Conservation (phyloP, 495 filamentous ascomycete genomes). For the Mycothermus thermophilus region DNA sequence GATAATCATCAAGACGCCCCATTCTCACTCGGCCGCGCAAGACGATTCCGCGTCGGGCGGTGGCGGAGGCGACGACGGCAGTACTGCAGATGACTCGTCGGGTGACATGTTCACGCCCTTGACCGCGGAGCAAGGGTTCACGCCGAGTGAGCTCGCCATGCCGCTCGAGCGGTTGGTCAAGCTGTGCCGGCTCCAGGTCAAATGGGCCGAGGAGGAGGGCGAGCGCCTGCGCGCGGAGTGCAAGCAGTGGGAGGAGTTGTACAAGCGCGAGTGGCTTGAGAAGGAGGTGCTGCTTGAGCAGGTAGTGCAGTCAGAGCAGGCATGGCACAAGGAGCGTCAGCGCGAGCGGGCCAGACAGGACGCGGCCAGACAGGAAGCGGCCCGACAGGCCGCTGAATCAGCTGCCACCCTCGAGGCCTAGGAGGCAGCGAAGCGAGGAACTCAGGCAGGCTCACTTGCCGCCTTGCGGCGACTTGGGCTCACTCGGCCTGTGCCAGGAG, state of each 20-base stretch:
- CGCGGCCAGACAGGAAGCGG: too few species aligned
- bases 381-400: too few species aligned
- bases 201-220: conserved; percentile 65
- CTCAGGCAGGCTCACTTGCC: too few species aligned
- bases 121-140: conserved; percentile 54
- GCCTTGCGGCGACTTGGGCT: too few species aligned
- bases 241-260: conserved; percentile 48
- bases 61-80: conserved; percentile 27
- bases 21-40: conserved; percentile 41
- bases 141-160: conserved; percentile 54
- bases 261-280: conserved; percentile 66
- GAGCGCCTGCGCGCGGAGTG: conserved; percentile 47
- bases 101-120: conserved; percentile 33
- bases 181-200: conserved; percentile 61
- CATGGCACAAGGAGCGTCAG: conserved; percentile 32
- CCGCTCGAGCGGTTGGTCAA: conserved; percentile 55
- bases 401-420: too few species aligned
- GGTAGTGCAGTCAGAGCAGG: conserved; percentile 39
- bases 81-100: conserved; percentile 33
- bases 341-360: conserved; percentile 28
- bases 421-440: too few species aligned
- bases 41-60: conserved; percentile 27
- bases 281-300: conserved; percentile 58
- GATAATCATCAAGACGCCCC: conserved; percentile 43
- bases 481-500: too few species aligned